Evolutionary conservation across 805 yeast genomes (phyloP).

Genomic region (Torulaspora delbrueckii): DNA sequence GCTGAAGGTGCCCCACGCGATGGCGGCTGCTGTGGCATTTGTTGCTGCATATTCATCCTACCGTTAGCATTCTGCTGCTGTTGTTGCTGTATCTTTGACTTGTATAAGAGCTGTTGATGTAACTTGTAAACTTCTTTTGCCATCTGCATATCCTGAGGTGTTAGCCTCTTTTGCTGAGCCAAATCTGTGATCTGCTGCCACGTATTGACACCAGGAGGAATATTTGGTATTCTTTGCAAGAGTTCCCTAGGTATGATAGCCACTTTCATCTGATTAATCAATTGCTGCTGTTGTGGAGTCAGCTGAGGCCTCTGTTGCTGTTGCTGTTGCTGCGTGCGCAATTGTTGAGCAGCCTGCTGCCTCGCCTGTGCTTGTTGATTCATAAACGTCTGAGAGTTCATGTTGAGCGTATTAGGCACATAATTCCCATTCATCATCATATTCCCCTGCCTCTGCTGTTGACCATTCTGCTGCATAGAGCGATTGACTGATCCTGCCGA

Average conservation of each 20-base stretch:
- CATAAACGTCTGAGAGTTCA: slow-evolving; percentile 38
- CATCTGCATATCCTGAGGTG: slow-evolving; percentile 51
- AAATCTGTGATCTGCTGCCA: slow-evolving; percentile 76
- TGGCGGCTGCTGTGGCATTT: slow-evolving; percentile 25
- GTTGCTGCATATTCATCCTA: slow-evolving; percentile 29
- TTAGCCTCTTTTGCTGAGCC: slow-evolving; percentile 52
- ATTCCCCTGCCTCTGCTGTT: slow-evolving; percentile 29
- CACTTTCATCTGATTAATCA: slow-evolving; percentile 49
- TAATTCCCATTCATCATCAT: slow-evolving; percentile 20
- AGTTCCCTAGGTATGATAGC: slow-evolving; percentile 69
- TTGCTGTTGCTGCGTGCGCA: slow-evolving; percentile 31
- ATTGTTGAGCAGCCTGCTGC: slow-evolving; percentile 47
- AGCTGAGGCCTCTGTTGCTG: slow-evolving; percentile 21
- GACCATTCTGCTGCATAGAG: slow-evolving; percentile 24
- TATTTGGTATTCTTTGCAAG: slow-evolving; percentile 60
- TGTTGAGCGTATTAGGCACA: slow-evolving; percentile 22
- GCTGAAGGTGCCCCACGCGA: slow-evolving; percentile 14
- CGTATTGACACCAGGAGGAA: slow-evolving; percentile 73
- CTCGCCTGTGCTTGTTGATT: slow-evolving; percentile 50
- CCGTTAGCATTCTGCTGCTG: slow-evolving; percentile 40
- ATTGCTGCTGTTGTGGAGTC: slow-evolving; percentile 37
- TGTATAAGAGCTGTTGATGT: slow-evolving; percentile 54
- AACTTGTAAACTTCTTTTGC: slow-evolving; percentile 64
- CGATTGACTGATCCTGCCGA: slow-evolving; percentile 28
- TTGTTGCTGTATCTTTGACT: slow-evolving; percentile 44